These are phyloP conservation scores for Mrakia hoshinonis DNA, from an alignment of 768 basidiomycete species.

Conservation along the genomic window DNA sequence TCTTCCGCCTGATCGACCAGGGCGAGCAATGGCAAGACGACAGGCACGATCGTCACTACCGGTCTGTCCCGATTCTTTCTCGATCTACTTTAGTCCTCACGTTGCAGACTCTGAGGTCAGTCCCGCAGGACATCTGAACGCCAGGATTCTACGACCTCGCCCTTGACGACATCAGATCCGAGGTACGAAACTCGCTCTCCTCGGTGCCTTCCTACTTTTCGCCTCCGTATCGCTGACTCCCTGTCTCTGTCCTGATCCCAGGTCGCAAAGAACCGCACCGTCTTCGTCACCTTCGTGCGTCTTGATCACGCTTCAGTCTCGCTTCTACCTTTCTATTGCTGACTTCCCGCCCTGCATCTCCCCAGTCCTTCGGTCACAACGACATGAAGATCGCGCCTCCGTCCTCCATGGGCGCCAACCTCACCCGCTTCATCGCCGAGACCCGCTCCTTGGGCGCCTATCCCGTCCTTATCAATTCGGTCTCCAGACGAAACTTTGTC, in stretches of 20 bases:
- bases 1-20: background rate
- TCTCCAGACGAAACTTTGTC: background rate
- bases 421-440: background rate
- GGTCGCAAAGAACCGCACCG: conserved; percentile 7
- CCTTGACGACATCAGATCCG: background rate
- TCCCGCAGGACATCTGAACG: no score
- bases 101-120: no score
- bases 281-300: conserved; percentile 14
- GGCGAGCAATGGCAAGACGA: conserved; percentile 6
- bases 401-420: conserved; percentile 12
- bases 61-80: no score
- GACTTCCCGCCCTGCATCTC: background rate
- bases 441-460: background rate
- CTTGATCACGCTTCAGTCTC: background rate
- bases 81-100: no score
- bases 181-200: background rate
- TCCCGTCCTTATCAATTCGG: background rate
- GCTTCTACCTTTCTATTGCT: background rate
- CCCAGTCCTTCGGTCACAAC: conserved; percentile 14
- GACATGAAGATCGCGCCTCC: conserved; percentile 6
- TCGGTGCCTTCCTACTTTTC: background rate
- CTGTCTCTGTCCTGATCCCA: background rate
- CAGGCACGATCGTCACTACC: background rate
- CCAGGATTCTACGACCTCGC: conserved; percentile 12
- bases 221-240: no score